Percentiles rank a stretch among this genome's conserved stretches.
These are phyloP conservation scores for Colletotrichum noveboracense DNA, from an alignment of 2,329 filamentous ascomycete species.

Conservation along the genomic window DNA sequence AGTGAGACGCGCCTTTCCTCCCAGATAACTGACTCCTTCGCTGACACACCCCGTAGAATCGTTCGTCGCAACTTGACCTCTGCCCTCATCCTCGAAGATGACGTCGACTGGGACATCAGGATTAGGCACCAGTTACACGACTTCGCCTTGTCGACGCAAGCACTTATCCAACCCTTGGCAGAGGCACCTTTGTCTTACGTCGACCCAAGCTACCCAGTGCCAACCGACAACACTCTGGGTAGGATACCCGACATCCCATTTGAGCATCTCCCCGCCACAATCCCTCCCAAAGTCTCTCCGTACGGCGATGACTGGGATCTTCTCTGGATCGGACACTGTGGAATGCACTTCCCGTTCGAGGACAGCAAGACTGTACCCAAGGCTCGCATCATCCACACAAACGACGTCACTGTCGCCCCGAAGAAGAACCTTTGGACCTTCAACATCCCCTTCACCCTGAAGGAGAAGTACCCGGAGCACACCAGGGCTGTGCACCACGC, in stretches of 20 bases:
- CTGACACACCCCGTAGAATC: slow-evolving; percentile 33
- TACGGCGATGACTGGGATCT: slow-evolving; percentile 59
- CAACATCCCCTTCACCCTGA: slow-evolving; percentile 39
- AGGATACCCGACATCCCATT: slow-evolving; percentile 24
- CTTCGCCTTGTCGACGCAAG: slow-evolving; percentile 41
- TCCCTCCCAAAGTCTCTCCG: slow-evolving; percentile 36
- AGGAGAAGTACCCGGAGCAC: slow-evolving; percentile 41
- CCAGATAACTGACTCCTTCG: background rate
- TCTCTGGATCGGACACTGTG: slow-evolving; percentile 57
- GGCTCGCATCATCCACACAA: slow-evolving; percentile 32
- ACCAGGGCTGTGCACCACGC: slow-evolving; percentile 49
- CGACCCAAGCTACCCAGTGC: slow-evolving; percentile 28
- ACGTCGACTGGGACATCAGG: slow-evolving; percentile 61
- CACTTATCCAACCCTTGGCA: slow-evolving; percentile 35
- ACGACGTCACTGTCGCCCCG: slow-evolving; percentile 41
- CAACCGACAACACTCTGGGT: background rate
- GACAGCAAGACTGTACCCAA: slow-evolving; percentile 26
- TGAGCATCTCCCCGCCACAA: slow-evolving; percentile 22
- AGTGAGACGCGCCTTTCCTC: slow-evolving; percentile 25
- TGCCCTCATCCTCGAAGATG: slow-evolving; percentile 61
- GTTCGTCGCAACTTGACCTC: slow-evolving; percentile 49
- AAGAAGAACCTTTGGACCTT: slow-evolving; percentile 36
- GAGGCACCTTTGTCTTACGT: slow-evolving; percentile 22
- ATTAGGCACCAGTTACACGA: slow-evolving; percentile 51
- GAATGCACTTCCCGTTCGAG: slow-evolving; percentile 34